These are phyloP conservation scores for Micractinium conductrix DNA, from an alignment of 139 green algal species.

Conservation along the genomic window DNA sequence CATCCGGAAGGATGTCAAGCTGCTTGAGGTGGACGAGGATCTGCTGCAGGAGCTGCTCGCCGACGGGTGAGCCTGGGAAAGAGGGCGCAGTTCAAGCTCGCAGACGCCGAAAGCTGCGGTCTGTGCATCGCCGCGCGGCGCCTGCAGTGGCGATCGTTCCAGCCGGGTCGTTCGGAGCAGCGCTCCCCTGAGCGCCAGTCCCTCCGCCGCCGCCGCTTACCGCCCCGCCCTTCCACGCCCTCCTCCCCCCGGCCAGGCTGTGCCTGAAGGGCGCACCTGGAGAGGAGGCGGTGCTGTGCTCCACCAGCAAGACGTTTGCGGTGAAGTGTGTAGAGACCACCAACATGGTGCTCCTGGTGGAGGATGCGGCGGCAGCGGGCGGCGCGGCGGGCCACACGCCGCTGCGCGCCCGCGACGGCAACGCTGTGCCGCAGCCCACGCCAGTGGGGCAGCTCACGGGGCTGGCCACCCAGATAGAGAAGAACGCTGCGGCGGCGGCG, in stretches of 20 bases:
- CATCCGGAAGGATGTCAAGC: conserved; percentile 35
- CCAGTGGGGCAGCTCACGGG: conserved; percentile 24
- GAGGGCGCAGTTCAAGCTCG: conserved; percentile 4
- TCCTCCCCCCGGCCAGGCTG: conserved; percentile 14
- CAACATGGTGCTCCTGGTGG: conserved; percentile 51
- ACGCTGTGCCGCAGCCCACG: conserved; percentile 1
- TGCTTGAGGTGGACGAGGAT: conserved; percentile 41
- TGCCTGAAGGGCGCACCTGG: conserved; percentile 41
- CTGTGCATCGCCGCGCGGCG: too few relatives aligned
- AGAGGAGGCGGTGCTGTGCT: conserved; percentile 59
- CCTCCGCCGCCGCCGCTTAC: not conserved
- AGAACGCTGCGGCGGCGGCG: conserved; percentile 27
- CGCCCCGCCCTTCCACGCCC: not conserved
- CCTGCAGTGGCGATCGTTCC: too few relatives aligned
- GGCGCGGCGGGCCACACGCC: not conserved
- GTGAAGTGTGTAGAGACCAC: conserved; percentile 58
- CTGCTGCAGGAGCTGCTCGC: conserved; percentile 42
- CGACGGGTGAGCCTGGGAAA: conserved; percentile 34
- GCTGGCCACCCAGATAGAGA: conserved; percentile 37
- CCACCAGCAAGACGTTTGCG: conserved; percentile 34
- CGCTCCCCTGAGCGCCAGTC: not conserved
- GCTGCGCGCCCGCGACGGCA: conserved; percentile 7
- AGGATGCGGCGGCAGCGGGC: not conserved
- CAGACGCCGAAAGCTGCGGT: not conserved
- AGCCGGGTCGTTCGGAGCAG: too few relatives aligned